Evolutionary conservation across 2,329 filamentous ascomycete species (phyloP), one percentile per base, ranked within the genome.

Genomic region (Endocalyx cinctus): DNA sequence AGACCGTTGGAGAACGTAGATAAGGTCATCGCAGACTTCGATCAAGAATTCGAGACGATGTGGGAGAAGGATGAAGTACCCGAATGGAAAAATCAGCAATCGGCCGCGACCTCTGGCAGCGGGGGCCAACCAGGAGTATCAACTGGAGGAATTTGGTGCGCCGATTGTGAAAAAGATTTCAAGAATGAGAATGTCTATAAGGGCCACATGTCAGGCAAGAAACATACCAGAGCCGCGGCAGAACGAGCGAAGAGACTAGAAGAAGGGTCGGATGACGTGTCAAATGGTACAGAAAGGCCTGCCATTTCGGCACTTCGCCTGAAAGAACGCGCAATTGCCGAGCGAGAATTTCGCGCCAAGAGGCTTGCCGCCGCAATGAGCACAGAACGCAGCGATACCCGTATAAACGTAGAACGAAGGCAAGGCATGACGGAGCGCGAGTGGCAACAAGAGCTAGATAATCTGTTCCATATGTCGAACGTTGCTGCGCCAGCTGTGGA

Each of bases 361-460:
- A 84, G 83, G 34, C 72, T 98, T 6, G 79, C 87, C 8, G 75
- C 81, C 29, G 78, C 84, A 5, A 92, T 98, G 78, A 82, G 85
- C 55, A 84, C 83, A 11, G 87, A 95, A 55, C 83, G 90, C 37
- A 77, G 84, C 58, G 90, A 95, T 53, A 97, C 92, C 0, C 78
- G 85, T 30, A 83, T 92, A 50, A 97, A 98, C 52, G 88, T 97
- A 10, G 94, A 98, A 70, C 84, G 92, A 32, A 92, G 87, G 60
- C 87, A 94, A 58, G 90, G 90, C 45, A 95, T 98, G 88, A 98
- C 92, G 4, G 90, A 97, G 56, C 82, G 88, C 19, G 92, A 98
- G 60, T 83, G 92, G 11, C 85, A 94, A 53, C 87, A 94, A 61
- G 94, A 98, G 58, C 74, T 96, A 10, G 89, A 95, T 34, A 88